Percentiles rank a stretch among this genome's conserved stretches.
Conservation (phyloP, 352 stramenopile species). For the Plasmopara muralis region DNA sequence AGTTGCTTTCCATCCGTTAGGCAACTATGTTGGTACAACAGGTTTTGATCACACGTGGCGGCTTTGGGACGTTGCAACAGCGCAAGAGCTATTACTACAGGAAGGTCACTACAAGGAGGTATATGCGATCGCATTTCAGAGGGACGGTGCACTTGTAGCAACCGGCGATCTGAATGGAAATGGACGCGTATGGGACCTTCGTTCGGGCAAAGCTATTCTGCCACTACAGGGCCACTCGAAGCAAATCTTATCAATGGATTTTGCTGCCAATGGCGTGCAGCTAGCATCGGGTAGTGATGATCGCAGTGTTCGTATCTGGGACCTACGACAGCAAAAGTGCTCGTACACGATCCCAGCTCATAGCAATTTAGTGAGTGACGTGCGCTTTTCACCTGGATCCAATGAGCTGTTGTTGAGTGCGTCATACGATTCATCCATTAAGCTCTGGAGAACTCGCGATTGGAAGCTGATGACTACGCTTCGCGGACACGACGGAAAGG, state of each 20-base stretch:
- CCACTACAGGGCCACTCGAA: constrained; percentile 91
- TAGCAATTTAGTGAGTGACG: constrained; percentile 91
- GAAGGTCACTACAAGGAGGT: constrained; percentile 95
- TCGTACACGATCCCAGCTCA: constrained; percentile 93
- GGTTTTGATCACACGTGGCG: constrained; percentile 97
- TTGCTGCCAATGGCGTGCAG: constrained; percentile 90
- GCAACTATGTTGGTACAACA: constrained; percentile 89
- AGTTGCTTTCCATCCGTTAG: constrained; percentile 93
- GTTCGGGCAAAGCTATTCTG: constrained; percentile 90
- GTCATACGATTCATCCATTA: constrained; percentile 93
- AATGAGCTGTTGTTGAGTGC: constrained; percentile 87
- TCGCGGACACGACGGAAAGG: constrained; percentile 91
- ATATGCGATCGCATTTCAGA: constrained; percentile 95
- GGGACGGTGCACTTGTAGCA: constrained; percentile 88
- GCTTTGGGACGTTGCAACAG: constrained; percentile 95
- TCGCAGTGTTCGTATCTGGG: constrained; percentile 94
- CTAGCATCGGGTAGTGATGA: constrained; percentile 94
- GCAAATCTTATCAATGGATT: constrained; percentile 92
- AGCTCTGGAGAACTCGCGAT: constrained; percentile 92
- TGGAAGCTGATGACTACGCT: constrained; percentile 88
- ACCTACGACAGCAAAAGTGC: constrained; percentile 88
- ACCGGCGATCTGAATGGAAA: constrained; percentile 94
- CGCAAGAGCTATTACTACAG: constrained; percentile 90
- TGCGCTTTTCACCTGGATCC: constrained; percentile 75
- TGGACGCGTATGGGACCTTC: constrained; percentile 93